Conservation (phyloP, 192 early-diverging fungal species). For the Coemansia sp. region DNA sequence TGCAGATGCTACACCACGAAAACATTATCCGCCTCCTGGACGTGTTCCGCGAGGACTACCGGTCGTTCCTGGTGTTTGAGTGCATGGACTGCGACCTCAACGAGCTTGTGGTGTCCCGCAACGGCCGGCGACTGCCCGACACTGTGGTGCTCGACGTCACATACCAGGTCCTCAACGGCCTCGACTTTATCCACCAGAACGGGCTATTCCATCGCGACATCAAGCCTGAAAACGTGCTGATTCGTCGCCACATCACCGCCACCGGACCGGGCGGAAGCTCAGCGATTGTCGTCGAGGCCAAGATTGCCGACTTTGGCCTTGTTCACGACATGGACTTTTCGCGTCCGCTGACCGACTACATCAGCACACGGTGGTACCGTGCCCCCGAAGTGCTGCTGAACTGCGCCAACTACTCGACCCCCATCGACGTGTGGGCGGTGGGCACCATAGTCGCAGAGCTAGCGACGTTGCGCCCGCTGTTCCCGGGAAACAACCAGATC, state of each 20-base stretch:
- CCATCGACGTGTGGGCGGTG: slow-evolving; percentile 96
- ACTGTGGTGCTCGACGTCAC: slow-evolving; percentile 69
- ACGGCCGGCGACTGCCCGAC: slow-evolving; percentile 63
- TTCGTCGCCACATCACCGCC: slow-evolving; percentile 44
- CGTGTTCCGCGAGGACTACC: slow-evolving; percentile 79
- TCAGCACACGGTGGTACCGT: slow-evolving; percentile 97
- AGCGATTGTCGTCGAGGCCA: slow-evolving; percentile 55
- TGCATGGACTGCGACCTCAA: slow-evolving; percentile 95
- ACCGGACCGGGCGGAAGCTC: slow-evolving; percentile 34
- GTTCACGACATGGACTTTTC: slow-evolving; percentile 84
- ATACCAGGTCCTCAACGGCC: slow-evolving; percentile 85
- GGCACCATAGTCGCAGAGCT: slow-evolving; percentile 91
- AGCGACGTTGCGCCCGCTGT: slow-evolving; percentile 80
- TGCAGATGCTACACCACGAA: slow-evolving; percentile 59
- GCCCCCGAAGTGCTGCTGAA: slow-evolving; percentile 92
- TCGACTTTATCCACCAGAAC: slow-evolving; percentile 89
- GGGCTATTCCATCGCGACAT: slow-evolving; percentile 95
- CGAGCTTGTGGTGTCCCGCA: slow-evolving; percentile 75
- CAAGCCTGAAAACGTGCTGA: slow-evolving; percentile 95
- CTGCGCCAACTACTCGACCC: slow-evolving; percentile 77
- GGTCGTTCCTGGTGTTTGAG: slow-evolving; percentile 93
- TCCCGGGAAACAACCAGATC: slow-evolving; percentile 90
- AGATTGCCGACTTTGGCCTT: slow-evolving; percentile 96
- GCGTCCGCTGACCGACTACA: slow-evolving; percentile 95
- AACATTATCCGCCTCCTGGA: slow-evolving; percentile 86